Evolutionary conservation across 768 basidiomycete species (phyloP).

Genomic region (Pluteus cervinus): DNA sequence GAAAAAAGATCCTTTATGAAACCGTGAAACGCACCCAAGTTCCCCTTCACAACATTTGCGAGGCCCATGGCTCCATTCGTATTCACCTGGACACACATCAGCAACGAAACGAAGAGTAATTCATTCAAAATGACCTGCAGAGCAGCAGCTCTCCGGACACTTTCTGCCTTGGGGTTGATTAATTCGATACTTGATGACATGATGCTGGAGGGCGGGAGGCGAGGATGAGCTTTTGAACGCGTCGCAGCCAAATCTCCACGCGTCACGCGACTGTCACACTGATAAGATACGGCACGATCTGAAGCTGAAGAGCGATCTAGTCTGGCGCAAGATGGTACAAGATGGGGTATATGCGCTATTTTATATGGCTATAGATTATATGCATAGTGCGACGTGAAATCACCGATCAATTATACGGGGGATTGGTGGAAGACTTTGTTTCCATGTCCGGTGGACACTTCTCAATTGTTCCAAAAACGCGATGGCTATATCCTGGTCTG

Average conservation of each 20-base stretch:
- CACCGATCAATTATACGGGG: no score
- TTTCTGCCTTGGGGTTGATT: slow-evolving; percentile 96
- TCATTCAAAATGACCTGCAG: slow-evolving; percentile 62
- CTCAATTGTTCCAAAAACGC: slow-evolving; percentile 43
- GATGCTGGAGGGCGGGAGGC: slow-evolving; percentile 15
- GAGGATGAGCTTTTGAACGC: slow-evolving; percentile 23
- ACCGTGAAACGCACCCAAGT: slow-evolving; percentile 63
- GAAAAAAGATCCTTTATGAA: slow-evolving; percentile 6
- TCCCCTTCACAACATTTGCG: slow-evolving; percentile 94
- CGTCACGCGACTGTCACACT: no score
- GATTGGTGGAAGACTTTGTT: no score
- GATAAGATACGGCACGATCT: no score
- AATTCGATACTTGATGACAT: slow-evolving; percentile 86
- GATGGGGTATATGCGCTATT: no score
- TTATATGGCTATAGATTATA: no score
- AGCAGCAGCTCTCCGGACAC: slow-evolving; percentile 82
- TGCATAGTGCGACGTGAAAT: no score
- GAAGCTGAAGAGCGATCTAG: no score
- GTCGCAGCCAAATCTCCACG: no score
- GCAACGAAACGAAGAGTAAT: background rate
- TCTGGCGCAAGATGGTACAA: background rate
- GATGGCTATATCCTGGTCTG: slow-evolving; percentile 44
- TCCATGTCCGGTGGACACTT: slow-evolving; percentile 41
- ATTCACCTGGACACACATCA: slow-evolving; percentile 56
- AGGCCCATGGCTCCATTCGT: slow-evolving; percentile 95